Evolutionary conservation across 2,329 filamentous ascomycete genomes (phyloP), one percentile per base, ranked within the genome.

Genomic region (Beauveria brongniartii): DNA sequence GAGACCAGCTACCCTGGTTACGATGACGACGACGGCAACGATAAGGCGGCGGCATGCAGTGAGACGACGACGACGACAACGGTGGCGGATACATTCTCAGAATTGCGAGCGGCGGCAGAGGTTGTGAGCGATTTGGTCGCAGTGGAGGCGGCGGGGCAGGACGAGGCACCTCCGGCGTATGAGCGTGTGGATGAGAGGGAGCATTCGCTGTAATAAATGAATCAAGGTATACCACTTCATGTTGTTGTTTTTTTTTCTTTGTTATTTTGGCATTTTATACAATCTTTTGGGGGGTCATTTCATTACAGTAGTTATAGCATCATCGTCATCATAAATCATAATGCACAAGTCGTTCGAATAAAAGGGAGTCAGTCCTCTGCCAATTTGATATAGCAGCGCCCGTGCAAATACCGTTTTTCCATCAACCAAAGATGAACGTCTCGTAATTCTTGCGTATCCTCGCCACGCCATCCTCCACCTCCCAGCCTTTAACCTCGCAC

Each of bases 401-500:
- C 34, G 10, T 46, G 22, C n/a, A 53, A 16, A 28, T 16, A 10
- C 30, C 30, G 7, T 4, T 5, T 6, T 30, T 16, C 61, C 74
- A 37, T 68, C 64, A 72, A 3, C 90, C 91, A 71, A 88, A 88
- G 9, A 90, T 80, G 72, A 96, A 97, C 4, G 80, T 78, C 58
- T 80, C 81, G 82, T 91, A 97, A 70, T 97, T 99, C 26, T 75
- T 76, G 0, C 82, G 86, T 62, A 97, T 77, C 61, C 74, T 81
- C 67, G 73, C 76, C 2, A 91, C 82, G 0, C 93, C 93, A 5
- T 91, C 79, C 50, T 88, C 81, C 61, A 96, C 72, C 0, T 73
- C 71, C 93, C 94, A 97, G 1, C 82, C 86, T 66, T 92, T 94
- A 51, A 92, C 78, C 54, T 82, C 73, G 69, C 93, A 97, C 5